Base-by-base conservation (phyloP, 352 stramenopile genomes). In the Aphanomyces invadans region DNA sequence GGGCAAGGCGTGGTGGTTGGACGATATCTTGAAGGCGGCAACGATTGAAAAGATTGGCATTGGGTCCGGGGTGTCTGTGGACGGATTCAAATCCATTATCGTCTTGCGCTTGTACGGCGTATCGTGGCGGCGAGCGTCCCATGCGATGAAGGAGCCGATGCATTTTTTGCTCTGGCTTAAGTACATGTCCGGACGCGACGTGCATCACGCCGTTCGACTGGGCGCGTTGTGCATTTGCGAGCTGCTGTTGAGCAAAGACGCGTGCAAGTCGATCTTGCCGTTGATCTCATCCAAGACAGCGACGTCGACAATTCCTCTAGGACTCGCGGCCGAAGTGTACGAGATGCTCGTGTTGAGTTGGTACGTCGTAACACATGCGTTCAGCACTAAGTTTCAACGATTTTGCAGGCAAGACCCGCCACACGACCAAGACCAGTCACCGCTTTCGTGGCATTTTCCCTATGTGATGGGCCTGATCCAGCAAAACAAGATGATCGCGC, bases 81-180 rank as follows among this genome's bases (percentile, higher is more conserved):
- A 65, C 28, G 57, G 57, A 1, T 12, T 2, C 1, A 4, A 28
- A 5, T 10, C 26, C 19, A 21, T 52, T 3, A n/a, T 65, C 3
- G 17, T 65, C 2, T 2, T 65, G 4, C 57, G 57, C 19, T 7
- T 65, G 28, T 65, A 52, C 31, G 57, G 57, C n/a, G 29, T 52
- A 9, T 9, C 44, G 19, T 52, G 44, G 44, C 44, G 21, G 5
- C 10, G 19, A 19, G 44, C 21, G 12, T 23, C 44, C 4, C 21
- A 52, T 52, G 21, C 19, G 12, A 25, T 52, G 12, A 52, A 52
- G 19, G 44, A 52, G 23, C 44, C 44, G 9, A 52, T 52, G 7
- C 44, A 52, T 52, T 52, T 52, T 52, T 52, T 52, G 44, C 44
- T 52, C 44, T 52, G 44, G 44, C 21, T 52, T 4, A 52, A 52